These are phyloP conservation scores for Camillea tinctor DNA, from an alignment of 2,329 filamentous ascomycete genomes.

Conservation along the genomic window DNA sequence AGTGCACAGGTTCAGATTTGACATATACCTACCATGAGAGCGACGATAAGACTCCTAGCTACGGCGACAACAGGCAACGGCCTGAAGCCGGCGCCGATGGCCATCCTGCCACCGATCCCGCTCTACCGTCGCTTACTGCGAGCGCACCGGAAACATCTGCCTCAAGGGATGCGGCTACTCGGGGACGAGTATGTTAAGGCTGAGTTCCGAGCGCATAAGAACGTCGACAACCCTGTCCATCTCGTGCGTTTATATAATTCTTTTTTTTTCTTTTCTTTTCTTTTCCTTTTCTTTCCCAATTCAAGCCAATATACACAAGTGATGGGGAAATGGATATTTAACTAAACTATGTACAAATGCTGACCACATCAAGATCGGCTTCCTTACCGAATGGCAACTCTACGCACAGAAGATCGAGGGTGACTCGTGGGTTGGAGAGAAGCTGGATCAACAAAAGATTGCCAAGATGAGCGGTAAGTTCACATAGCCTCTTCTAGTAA, in stretches of 20 bases:
- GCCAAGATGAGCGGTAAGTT: conserved; percentile 91
- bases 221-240: conserved; percentile 87
- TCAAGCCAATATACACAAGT: too few relatives aligned
- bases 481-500: too few relatives aligned
- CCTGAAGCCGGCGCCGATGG: conserved; percentile 43
- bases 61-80: conserved; percentile 25
- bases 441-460: conserved; percentile 78
- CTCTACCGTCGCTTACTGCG: conserved; percentile 87
- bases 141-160: conserved; percentile 77
- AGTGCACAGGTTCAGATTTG: conserved; percentile 24
- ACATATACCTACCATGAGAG: conserved; percentile 20
- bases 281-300: neutral
- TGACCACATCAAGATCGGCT: conserved; percentile 69
- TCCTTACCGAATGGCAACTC: conserved; percentile 93
- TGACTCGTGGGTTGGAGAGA: conserved; percentile 79
- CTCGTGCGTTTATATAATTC: conserved; percentile 57
- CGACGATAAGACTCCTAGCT: conserved; percentile 25
- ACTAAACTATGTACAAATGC: neutral
- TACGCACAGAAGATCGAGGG: conserved; percentile 93
- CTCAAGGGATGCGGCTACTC: conserved; percentile 71
- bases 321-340: neutral
- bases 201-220: conserved; percentile 82
- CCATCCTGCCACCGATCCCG: conserved; percentile 81
- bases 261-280: neutral
- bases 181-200: conserved; percentile 92